Evolutionary conservation across 805 yeast species (phyloP).

Genomic region (Komagataella mondaviorum): DNA sequence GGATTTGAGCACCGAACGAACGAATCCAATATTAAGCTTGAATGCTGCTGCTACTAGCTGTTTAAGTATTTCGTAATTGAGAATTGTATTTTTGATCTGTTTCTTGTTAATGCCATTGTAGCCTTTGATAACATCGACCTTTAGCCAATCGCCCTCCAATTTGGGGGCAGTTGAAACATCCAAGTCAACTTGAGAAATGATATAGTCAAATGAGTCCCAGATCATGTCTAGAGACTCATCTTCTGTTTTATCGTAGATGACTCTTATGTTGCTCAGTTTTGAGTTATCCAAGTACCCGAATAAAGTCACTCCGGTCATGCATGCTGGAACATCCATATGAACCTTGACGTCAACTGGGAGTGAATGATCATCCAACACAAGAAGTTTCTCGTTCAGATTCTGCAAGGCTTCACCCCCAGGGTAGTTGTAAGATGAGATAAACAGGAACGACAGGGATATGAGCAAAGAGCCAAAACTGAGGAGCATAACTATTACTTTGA

Average conservation of each 20-base stretch:
- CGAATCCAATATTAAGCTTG: slow-evolving; percentile 13
- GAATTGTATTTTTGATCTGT: background rate
- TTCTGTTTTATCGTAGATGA: slow-evolving; percentile 73
- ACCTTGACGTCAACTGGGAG: slow-evolving; percentile 21
- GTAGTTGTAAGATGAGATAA: slow-evolving; percentile 60
- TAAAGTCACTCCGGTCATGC: slow-evolving; percentile 78
- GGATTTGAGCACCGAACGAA: slow-evolving; percentile 51
- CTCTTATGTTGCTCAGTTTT: slow-evolving; percentile 9
- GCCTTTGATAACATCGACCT: slow-evolving; percentile 22
- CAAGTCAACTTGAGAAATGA: slow-evolving; percentile 17
- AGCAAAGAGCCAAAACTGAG: slow-evolving; percentile 12
- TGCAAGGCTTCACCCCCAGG: slow-evolving; percentile 78
- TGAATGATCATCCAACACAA: slow-evolving; percentile 6
- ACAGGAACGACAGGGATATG: slow-evolving; percentile 18
- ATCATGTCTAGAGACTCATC: slow-evolving; percentile 12
- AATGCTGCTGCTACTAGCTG: slow-evolving; percentile 4
- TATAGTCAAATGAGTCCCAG: slow-evolving; percentile 39
- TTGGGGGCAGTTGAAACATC: slow-evolving; percentile 11
- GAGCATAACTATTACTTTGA: background rate
- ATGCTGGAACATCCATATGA: slow-evolving; percentile 68
- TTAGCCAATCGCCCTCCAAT: slow-evolving; percentile 26
- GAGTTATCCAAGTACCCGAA: slow-evolving; percentile 48
- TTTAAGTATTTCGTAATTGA: background rate
- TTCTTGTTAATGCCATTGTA: slow-evolving; percentile 25
- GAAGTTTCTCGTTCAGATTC: slow-evolving; percentile 31